Conservation (phyloP, 108 stramenopile genomes). For the Fragilaria crotonensis region DNA sequence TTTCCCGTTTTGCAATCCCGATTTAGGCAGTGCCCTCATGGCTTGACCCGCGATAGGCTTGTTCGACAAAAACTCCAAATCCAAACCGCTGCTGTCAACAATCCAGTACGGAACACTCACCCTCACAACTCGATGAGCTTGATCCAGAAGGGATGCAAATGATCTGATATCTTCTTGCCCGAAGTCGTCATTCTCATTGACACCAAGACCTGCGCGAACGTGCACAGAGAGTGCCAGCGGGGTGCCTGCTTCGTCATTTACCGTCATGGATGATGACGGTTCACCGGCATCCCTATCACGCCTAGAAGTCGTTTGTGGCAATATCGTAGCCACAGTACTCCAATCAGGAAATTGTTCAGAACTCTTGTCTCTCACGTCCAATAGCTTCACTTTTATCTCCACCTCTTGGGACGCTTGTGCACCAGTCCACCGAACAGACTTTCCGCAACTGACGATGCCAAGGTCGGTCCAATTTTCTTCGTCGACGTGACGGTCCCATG, state of each 20-base stretch:
- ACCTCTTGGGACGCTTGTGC: constrained; percentile 27
- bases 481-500: neutral
- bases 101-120: constrained; percentile 50
- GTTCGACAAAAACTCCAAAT: constrained; percentile 40
- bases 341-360: constrained; percentile 34
- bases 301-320: constrained; percentile 12
- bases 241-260: constrained; percentile 22
- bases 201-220: constrained; percentile 9
- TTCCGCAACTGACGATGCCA: constrained; percentile 37
- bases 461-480: constrained; percentile 37
- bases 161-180: constrained; percentile 9
- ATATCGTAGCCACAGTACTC: constrained; percentile 28
- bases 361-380: constrained; percentile 26
- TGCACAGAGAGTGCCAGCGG: constrained; percentile 31
- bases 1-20: neutral
- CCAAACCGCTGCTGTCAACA: constrained; percentile 40
- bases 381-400: constrained; percentile 31
- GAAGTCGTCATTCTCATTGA: neutral
- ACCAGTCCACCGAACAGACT: constrained; percentile 33
- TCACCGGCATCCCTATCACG: neutral
- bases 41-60: constrained; percentile 26
- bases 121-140: constrained; percentile 19
- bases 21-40: constrained; percentile 7
- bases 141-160: constrained; percentile 11
- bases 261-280: constrained; percentile 12